Percentiles rank a stretch among this genome's conserved stretches.
Evolutionary conservation across 352 stramenopile genomes (phyloP).

Genomic region (Pythium sukuiense): DNA sequence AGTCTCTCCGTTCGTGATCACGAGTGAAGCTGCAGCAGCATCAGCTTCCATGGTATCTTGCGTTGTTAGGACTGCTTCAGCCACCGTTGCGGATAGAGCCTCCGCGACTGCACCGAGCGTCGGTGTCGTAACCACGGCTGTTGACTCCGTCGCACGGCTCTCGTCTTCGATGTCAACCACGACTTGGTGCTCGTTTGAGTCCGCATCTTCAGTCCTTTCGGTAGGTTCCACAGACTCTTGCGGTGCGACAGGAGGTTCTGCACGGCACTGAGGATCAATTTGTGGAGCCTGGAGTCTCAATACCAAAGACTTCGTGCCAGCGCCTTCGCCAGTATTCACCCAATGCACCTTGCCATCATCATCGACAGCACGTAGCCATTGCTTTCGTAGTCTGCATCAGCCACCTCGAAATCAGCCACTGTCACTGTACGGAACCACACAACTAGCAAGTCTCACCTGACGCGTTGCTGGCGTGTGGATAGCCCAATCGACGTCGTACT

Average conservation of each 20-base stretch:
- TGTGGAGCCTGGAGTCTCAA: not conserved
- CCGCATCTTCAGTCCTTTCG: not conserved
- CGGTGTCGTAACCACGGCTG: no score
- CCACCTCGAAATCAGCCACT: not conserved
- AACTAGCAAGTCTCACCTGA: not conserved
- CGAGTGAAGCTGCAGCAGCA: not conserved
- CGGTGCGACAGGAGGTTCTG: not conserved
- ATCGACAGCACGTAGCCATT: not conserved
- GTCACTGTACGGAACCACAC: not conserved
- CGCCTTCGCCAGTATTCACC: not conserved
- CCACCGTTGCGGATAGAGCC: not conserved
- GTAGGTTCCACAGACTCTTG: not conserved
- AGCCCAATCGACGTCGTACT: not conserved
- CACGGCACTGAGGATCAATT: not conserved
- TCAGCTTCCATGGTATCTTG: not conserved
- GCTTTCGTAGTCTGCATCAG: slow-evolving; percentile 1
- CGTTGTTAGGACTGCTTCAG: not conserved
- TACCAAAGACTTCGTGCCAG: not conserved
- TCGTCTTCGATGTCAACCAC: not conserved
- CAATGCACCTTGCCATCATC: slow-evolving; percentile 6
- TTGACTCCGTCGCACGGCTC: not conserved
- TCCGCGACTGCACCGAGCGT: not conserved
- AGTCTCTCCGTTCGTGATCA: not conserved
- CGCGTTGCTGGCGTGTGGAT: slow-evolving; percentile 7
- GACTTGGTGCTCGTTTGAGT: not conserved